Conservation (phyloP, 495 filamentous ascomycete species). For the Melanomma pulvis-pyrius region DNA sequence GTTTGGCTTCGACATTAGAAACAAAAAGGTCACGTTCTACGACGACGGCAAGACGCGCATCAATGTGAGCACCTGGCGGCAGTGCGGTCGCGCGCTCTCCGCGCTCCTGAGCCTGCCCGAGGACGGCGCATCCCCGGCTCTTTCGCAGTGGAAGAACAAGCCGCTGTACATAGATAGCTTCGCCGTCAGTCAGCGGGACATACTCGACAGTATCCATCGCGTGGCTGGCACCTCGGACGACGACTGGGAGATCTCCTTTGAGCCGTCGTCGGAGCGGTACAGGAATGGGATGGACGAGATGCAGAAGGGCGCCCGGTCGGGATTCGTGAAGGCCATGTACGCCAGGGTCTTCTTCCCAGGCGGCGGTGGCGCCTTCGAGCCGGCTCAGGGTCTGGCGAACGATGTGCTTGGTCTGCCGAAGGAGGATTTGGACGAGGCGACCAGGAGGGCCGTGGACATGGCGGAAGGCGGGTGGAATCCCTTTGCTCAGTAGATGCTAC, state of each 20-base stretch:
- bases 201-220: conserved; percentile 49
- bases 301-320: conserved; percentile 50
- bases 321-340: conserved; percentile 59
- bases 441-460: conserved; percentile 37
- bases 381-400: conserved; percentile 51
- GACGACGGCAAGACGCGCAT: conserved; percentile 53
- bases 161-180: conserved; percentile 46
- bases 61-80: conserved; percentile 48
- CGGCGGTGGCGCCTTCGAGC: conserved; percentile 50
- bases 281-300: conserved; percentile 48
- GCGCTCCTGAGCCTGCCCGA: conserved; percentile 50
- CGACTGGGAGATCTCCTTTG: conserved; percentile 57
- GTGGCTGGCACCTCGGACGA: conserved; percentile 52
- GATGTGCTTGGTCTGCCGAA: conserved; percentile 55
- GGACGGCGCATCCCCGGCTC: conserved; percentile 44
- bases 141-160: conserved; percentile 43
- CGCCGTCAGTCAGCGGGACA: conserved; percentile 47
- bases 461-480: not conserved
- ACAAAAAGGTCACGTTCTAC: conserved; percentile 48
- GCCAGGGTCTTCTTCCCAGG: conserved; percentile 56
- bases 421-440: conserved; percentile 64
- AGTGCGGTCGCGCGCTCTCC: conserved; percentile 52
- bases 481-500: not conserved
- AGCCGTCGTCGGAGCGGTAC: conserved; percentile 48
- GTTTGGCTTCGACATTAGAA: conserved; percentile 54